Evolutionary conservation across 768 basidiomycete genomes (phyloP), one percentile per base, ranked within the genome.

Genomic region (Suillus subalutaceus): DNA sequence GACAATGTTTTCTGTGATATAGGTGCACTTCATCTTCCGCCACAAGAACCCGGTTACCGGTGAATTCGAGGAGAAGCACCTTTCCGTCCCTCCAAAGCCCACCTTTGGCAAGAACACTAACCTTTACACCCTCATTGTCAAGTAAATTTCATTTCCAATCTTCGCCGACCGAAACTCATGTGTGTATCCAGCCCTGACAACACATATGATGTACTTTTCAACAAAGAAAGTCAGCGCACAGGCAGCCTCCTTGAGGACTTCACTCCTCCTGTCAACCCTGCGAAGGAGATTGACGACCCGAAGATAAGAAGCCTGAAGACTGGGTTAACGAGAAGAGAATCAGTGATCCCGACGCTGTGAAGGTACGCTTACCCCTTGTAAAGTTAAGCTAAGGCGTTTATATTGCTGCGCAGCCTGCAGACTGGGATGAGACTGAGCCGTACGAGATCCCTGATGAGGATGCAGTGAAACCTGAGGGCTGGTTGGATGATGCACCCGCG

Each of bases 11-110:
- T 41, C 3, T 53, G 5, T 62, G 48, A 18, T 20, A 37, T 74
- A 96, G 93, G 84, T 98, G 61, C 97, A 99, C 85, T 98, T 99
- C 81, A 99, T 99, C 82, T 97, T 99, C 94, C 93, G 96, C 73
- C 92, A 98, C 85, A 89, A 91, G 83, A 96, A 88, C 84, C 97
- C 97, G 43, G 85, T 91, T 72, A 94, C 92, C 55, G 94, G 94
- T 72, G 94, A 95, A 74, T 87, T 86, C 69, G 97, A 99, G 80
- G 97, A 99, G 88, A 99, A 99, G 80, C 97, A 99, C 80, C 89
- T 99, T 67, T 87, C 83, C 63, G 75, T 84, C 66, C 84, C 96
- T 68, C 96, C 95, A 66, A 85, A 84, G 65, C 97, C 97, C 57
- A 82, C 89, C 69, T 94, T 97, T 73, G 91, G 90, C 79, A 98